Conservation (phyloP, 208 protist species). For the Leishmania martiniquensis region DNA sequence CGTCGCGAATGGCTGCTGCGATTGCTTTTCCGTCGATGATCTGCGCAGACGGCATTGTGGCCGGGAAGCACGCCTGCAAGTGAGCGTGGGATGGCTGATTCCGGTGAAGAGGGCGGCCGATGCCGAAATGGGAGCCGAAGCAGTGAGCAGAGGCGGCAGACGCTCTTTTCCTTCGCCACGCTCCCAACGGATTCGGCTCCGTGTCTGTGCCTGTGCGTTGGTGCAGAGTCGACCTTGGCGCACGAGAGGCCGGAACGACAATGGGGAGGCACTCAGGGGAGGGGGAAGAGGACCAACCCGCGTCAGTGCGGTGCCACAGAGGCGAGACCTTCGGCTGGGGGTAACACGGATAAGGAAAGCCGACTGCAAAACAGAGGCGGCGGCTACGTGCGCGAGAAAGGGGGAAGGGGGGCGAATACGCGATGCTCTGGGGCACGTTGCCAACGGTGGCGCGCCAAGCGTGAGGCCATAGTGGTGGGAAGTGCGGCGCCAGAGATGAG, state of each 20-base stretch:
- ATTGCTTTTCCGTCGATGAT: conserved; percentile 93
- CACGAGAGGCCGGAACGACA: background rate
- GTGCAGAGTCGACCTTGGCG: background rate
- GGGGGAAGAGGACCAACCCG: background rate
- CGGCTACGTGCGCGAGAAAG: background rate
- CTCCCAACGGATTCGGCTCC: background rate
- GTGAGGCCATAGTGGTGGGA: background rate
- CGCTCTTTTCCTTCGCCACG: background rate
- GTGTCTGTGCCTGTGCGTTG: background rate
- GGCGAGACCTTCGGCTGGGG: too few relatives aligned
- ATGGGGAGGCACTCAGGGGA: background rate
- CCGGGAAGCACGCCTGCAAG: background rate
- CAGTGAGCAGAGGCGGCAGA: background rate
- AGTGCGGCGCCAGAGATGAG: background rate
- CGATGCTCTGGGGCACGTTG: background rate
- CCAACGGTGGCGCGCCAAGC: background rate
- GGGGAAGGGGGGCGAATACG: background rate
- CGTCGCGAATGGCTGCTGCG: conserved; percentile 60
- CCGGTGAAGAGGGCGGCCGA: background rate
- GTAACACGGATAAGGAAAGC: too few relatives aligned
- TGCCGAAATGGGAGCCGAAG: background rate
- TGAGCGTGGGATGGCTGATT: background rate
- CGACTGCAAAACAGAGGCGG: too few relatives aligned
- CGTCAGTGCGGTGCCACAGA: background rate
- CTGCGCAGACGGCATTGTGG: conserved; percentile 56